Conservation (phyloP, 768 basidiomycete genomes). For the Porpolomopsis calyptriformis region DNA sequence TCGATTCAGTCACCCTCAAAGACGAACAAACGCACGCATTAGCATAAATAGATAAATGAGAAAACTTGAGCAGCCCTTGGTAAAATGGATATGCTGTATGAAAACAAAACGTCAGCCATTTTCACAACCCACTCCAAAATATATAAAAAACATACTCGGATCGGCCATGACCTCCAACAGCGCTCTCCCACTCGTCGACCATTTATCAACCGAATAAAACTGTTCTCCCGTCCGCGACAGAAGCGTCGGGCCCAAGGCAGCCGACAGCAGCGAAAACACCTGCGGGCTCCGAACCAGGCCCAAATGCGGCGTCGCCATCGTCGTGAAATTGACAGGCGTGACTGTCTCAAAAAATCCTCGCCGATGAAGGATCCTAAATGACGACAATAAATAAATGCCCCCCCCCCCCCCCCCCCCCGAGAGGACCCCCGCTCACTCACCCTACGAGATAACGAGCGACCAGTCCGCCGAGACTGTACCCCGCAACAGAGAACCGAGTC, state of each 20-base stretch:
- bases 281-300: conserved; percentile 59
- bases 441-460: conserved; percentile 72
- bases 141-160: conserved; percentile 37
- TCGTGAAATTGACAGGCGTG: conserved; percentile 69
- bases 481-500: conserved; percentile 59
- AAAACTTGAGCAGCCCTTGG: conserved; percentile 56
- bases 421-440: too few species aligned
- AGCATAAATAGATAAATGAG: conserved; percentile 66
- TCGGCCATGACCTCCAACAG: conserved; percentile 74
- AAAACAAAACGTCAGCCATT: conserved; percentile 6
- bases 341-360: conserved; percentile 62
- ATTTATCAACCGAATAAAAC: conserved; percentile 65
- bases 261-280: conserved; percentile 47
- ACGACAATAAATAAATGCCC: too few species aligned
- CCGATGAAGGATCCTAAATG: conserved; percentile 59
- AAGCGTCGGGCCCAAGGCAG: conserved; percentile 53
- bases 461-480: conserved; percentile 76
- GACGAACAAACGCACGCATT: conserved; percentile 46
- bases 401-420: too few species aligned
- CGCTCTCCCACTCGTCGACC: conserved; percentile 54
- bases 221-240: conserved; percentile 75
- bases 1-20: neutral
- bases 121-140: too few species aligned
- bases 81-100: conserved; percentile 61
- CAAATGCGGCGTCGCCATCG: conserved; percentile 75